Evolutionary conservation across 164 flowering plant genomes (phyloP), one percentile per base, ranked within the genome.

Genomic region (Santalum album): DNA sequence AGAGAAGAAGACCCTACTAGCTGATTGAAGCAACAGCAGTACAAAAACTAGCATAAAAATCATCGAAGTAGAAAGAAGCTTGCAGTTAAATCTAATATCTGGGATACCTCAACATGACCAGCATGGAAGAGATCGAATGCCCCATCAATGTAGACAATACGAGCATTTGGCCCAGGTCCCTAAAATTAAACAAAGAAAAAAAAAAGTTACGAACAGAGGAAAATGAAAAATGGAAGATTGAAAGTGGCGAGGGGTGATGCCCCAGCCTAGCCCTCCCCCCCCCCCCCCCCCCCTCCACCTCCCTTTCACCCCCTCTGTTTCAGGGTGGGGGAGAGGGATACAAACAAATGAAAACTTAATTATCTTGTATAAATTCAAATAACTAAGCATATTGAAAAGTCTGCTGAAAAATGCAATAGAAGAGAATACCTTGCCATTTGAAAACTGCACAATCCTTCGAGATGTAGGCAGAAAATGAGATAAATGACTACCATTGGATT

Each of bases 121-220:
- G 95, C 90, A 76, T 87, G 95, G 53, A 87, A 84, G 49, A 87
- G 86, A 76, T 87, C 95, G 69, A 84, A 87, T 45, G 88, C 95
- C 20, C 90, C 95, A 72, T 84, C 95, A 62, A 87, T 84, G 65
- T 84, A 87, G 16, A 87, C 83, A 48, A 87, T 76, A 54, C 83
- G 80, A 51, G 95, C 77, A 70, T 82, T 78, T 54, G 95, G 95
- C 49, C 79, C 88, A 58, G 95, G 95, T 23, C 78, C 95, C 95
- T 87, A 66, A 49, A 47, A 60, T 35, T 14, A 52, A 17, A 59
- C 16, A 61, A 0, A 38, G 2, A 38, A 6, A 36, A 6, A 36
- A 15, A 36, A 38, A 16, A 38, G 42, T 38, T 38, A 7, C 36
- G 12, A 6, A 32, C 42, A 38, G 42, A 29, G 34, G n/a, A n/a